Conservation (phyloP, 805 yeast species). For the Metschnikowia koreensis region DNA sequence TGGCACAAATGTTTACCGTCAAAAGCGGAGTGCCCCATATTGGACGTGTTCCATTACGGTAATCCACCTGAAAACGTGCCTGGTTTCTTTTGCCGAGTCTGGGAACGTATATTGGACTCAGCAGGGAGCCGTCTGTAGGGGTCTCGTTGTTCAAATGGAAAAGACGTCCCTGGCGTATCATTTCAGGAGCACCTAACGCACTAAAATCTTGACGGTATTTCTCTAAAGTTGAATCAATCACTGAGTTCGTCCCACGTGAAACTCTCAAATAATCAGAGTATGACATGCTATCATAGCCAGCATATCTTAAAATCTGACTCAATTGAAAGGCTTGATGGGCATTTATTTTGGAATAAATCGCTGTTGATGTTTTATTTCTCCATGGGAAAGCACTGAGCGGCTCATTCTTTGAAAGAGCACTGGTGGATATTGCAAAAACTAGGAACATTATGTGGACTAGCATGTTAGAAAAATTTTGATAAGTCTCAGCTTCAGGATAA, state of each 20-base stretch:
- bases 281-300: background rate
- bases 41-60: background rate
- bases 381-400: background rate
- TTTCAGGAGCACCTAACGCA: background rate
- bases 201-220: background rate
- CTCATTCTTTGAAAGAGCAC: background rate
- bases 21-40: background rate
- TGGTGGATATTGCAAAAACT: background rate
- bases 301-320: background rate
- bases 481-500: too few species aligned
- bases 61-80: background rate
- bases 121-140: background rate
- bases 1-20: background rate
- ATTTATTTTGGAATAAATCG: too few species aligned
- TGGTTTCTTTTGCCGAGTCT: background rate
- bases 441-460: background rate
- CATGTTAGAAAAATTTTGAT: background rate
- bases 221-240: background rate
- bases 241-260: background rate
- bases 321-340: background rate
- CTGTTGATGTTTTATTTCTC: background rate
- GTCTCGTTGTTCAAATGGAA: background rate
- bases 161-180: background rate
- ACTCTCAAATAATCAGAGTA: background rate
- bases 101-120: background rate